phyloP scores from a whole-genome alignment of 306 rosid genomes.

The Prinsepia uniflora region DNA sequence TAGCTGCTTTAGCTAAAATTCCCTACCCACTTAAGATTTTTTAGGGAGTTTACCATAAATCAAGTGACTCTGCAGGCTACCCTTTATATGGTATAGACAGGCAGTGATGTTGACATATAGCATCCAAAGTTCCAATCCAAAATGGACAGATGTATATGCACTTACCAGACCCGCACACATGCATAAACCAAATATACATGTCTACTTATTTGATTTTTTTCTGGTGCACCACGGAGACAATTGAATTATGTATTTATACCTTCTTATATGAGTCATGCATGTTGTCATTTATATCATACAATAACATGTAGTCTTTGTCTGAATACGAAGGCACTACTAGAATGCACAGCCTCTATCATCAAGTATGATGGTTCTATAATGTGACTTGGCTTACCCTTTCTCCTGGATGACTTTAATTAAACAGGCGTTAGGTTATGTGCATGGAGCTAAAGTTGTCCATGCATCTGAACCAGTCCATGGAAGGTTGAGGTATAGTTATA shows the following conservation, averaged over 20 bases:
- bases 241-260: not conserved
- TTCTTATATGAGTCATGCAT: not conserved
- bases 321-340: not conserved
- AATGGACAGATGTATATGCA: no score
- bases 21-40: not conserved
- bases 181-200: not conserved
- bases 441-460: constrained; percentile 87
- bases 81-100: not conserved
- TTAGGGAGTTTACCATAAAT: not conserved
- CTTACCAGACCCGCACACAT: no score
- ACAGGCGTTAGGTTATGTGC: constrained; percentile 91
- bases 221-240: not conserved
- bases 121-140: not conserved
- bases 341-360: not conserved
- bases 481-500: constrained; percentile 64
- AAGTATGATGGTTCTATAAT: not conserved
- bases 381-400: constrained; percentile 4
- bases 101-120: not conserved
- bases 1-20: not conserved
- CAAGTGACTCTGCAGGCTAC: not conserved
- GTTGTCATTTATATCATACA: not conserved
- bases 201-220: not conserved
- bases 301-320: not conserved
- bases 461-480: constrained; percentile 97
- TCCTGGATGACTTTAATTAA: constrained; percentile 24